Conservation (phyloP, 1,284 basidiomycete genomes). For the Ustilago lituana region DNA sequence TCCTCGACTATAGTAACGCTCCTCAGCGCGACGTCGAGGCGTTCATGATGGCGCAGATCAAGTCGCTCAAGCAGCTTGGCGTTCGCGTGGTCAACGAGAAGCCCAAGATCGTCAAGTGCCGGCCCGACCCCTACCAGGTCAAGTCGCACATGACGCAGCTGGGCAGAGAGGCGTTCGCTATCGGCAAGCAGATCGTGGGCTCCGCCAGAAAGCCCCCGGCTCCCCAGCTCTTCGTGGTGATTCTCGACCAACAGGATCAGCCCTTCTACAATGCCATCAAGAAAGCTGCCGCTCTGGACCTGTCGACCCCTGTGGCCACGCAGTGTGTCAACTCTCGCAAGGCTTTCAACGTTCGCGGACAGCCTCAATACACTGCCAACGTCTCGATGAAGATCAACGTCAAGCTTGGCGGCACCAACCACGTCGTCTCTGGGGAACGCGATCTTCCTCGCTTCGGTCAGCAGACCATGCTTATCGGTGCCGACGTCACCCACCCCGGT, state of each 20-base stretch:
- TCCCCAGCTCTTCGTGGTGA: constrained; percentile 51
- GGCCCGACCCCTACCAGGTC: constrained; percentile 9
- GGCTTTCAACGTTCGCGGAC: constrained; percentile 52
- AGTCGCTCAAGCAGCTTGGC: constrained; percentile 23
- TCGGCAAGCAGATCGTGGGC: constrained; percentile 12
- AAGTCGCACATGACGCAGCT: constrained; percentile 10
- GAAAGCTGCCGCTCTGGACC: constrained; percentile 62
- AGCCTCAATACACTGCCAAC: constrained; percentile 70
- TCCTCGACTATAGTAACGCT: constrained; percentile 43
- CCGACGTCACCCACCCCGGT: constrained; percentile 65
- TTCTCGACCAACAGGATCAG: constrained; percentile 55
- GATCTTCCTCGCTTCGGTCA: constrained; percentile 56
- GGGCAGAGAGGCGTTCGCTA: constrained; percentile 16
- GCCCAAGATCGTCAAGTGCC: constrained; percentile 10
- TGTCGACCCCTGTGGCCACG: constrained; percentile 64
- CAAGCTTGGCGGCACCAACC: constrained; percentile 71
- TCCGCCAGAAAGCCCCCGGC: constrained; percentile 10
- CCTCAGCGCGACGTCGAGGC: constrained; percentile 10
- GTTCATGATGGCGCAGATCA: constrained; percentile 24
- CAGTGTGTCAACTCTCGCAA: constrained; percentile 63
- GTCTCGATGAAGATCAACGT: constrained; percentile 65
- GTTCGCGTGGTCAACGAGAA: constrained; percentile 18
- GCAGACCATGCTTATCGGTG: constrained; percentile 69
- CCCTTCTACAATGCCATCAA: constrained; percentile 69
- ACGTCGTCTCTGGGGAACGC: constrained; percentile 37